Base-by-base conservation (phyloP, 148 eudicot species). In the Vaccinium darrowii region DNA sequence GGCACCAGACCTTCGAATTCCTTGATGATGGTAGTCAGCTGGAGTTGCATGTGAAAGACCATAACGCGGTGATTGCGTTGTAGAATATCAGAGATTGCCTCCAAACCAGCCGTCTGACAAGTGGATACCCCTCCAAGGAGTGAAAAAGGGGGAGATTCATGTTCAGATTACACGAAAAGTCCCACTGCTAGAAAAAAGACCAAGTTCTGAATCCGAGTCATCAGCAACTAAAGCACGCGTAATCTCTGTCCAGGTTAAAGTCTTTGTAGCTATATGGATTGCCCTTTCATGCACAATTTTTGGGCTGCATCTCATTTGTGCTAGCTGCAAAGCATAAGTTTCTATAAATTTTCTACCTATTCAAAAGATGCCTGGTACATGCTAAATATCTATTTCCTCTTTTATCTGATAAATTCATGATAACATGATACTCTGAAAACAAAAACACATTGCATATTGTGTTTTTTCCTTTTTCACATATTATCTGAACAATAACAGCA, bases 121-220 rank as follows among this genome's bases (percentile, higher is more conserved):
- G 85, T 95, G 99, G 99, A 95, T 97, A 92, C 99, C 99, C 25
- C 92, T 97, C 60, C 99, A 97, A 89, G 94, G 94, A 81, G 99
- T 97, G 43, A 95, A 91, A 82, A 94, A 84, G 77, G 99, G 99
- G 15, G 99, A 97, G 88, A 92, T 97, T 78, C 98, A 91, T 92
- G 82, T 97, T 87, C 99, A 91, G 49, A 84, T 97, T 54, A 95
- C 94, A 11, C 87, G 98, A 84, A 95, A 87, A 91, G 83, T 90
- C 57, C 98, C 96, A 23, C 92, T 92, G 57, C 83, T 92, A 19
- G 91, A 91, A 47, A 92, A 88, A 90, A 86, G 76, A 88, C 80
- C 87, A 65, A 91, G 92, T 84, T 76, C 76, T 7, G 96, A 92
- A 57, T 87, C 91, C 58, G 93, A 93, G 75, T 87, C 91, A n/a